Evolutionary conservation across 202 grass and related monocot genomes (phyloP), one percentile per base, ranked within the genome.

Genomic region (Cymbopogon flexuosus): DNA sequence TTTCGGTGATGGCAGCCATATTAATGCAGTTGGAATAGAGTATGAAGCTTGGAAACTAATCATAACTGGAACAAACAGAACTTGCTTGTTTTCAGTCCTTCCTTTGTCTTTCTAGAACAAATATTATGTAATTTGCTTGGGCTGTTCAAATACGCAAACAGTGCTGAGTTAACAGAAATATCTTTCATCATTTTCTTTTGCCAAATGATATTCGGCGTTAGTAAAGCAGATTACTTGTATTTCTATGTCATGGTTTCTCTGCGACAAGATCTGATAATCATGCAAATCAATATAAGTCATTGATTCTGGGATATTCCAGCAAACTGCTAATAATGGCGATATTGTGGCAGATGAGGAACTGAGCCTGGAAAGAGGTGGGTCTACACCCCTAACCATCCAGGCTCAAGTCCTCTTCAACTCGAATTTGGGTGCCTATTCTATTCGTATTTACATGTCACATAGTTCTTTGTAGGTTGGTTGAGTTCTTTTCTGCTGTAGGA

Each of bases 201-300:
- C 31, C 33, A 16, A 21, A 63, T 31, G 49, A 46, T 14, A 4
- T 7, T 63, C 5, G 29, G 5, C 63, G 62, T 36, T 8, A 4
- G 41, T 73, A 70, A 52, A 54, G 31, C 31, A 81, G 52, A 41
- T 62, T 22, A 13, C 42, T 27, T 63, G 27, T 3, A 6, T 22
- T 86, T 81, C 58, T 61, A 76, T 22, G 30, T 62, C 39, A 29
- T 68, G 30, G 36, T 69, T 81, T 76, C 3, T 41, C 36, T 3
- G 77, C 9, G 13, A 29, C 27, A 13, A 77, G 41, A 46, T 45
- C n/a, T 65, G 33, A 60, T 61, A 68, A 23, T 54, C 46, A 57
- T 58, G 13, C 19, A 58, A 12, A 66, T 75, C 27, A 8, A 66
- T 52, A 41, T 2, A 68, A 36, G 19, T 29, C 70, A 7, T 10